Evolutionary conservation across 805 yeast species (phyloP).

Genomic region (Barnettozyma pratensis): DNA sequence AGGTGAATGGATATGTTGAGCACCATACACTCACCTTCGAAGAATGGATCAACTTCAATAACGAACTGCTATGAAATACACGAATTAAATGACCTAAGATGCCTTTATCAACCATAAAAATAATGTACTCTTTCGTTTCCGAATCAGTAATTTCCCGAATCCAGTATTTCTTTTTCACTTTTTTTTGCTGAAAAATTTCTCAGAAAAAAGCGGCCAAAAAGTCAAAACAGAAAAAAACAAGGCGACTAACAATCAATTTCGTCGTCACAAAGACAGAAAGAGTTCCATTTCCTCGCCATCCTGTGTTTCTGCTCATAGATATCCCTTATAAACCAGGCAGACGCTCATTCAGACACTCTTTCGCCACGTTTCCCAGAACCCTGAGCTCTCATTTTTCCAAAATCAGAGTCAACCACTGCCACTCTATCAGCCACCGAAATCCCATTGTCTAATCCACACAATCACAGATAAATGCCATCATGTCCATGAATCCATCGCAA

Average conservation of each 20-base stretch:
- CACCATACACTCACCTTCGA: neutral
- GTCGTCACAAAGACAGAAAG: too few species aligned
- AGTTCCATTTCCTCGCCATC: too few species aligned
- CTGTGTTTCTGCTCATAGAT: too few species aligned
- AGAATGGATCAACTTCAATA: constrained; percentile 1
- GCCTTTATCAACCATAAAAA: too few species aligned
- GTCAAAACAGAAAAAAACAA: neutral
- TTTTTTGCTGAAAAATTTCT: neutral
- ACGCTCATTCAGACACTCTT: neutral
- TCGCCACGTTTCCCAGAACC: too few species aligned
- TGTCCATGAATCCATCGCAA: constrained; percentile 3
- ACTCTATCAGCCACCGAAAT: neutral
- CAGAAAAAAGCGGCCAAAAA: neutral
- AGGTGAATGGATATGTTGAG: neutral
- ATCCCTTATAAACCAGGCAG: neutral
- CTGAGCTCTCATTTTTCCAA: neutral
- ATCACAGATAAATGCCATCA: constrained; percentile 1
- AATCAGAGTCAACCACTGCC: neutral
- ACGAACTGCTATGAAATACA: neutral
- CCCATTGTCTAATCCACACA: neutral
- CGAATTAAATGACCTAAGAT: too few species aligned
- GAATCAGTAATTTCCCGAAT: neutral
- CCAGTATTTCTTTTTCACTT: too few species aligned
- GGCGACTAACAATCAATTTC: neutral
- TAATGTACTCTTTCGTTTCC: too few species aligned